A percentile compares a stretch with the other conserved stretches of the same genome.
Conservation (phyloP, 2,329 filamentous ascomycete species). For the Cladobotryum protrusum region DNA sequence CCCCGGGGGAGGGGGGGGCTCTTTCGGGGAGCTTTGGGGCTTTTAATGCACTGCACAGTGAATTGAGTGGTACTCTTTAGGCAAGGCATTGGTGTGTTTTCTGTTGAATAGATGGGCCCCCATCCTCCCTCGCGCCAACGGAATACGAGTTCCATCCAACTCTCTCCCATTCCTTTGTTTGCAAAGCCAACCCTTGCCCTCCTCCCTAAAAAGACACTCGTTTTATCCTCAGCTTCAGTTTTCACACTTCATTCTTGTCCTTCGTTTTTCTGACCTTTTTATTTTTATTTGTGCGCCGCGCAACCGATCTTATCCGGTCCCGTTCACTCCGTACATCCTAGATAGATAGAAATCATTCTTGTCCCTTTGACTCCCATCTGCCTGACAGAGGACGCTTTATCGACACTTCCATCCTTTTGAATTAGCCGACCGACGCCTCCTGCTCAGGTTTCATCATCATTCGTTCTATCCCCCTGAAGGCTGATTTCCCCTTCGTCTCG, state of each 20-base stretch:
- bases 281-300: background rate
- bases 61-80: background rate
- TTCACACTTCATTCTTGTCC: background rate
- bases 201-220: conserved; percentile 9
- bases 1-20: too few relatives aligned
- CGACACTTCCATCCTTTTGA: background rate
- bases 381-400: background rate
- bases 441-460: background rate
- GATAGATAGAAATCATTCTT: background rate
- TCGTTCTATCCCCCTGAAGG: background rate
- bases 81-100: background rate
- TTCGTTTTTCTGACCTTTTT: background rate
- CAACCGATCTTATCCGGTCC: background rate
- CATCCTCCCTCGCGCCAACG: background rate
- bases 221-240: background rate
- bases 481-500: background rate
- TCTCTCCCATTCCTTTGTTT: conserved; percentile 4
- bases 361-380: background rate
- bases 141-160: conserved; percentile 5
- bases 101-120: conserved; percentile 1
- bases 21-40: background rate
- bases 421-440: background rate
- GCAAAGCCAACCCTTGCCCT: conserved; percentile 7
- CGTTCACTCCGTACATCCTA: background rate
- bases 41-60: background rate